Evolutionary conservation across 1,139 yeast species (phyloP), one percentile per base, ranked within the genome.

Genomic region (Debaryomycetaceae sp.): DNA sequence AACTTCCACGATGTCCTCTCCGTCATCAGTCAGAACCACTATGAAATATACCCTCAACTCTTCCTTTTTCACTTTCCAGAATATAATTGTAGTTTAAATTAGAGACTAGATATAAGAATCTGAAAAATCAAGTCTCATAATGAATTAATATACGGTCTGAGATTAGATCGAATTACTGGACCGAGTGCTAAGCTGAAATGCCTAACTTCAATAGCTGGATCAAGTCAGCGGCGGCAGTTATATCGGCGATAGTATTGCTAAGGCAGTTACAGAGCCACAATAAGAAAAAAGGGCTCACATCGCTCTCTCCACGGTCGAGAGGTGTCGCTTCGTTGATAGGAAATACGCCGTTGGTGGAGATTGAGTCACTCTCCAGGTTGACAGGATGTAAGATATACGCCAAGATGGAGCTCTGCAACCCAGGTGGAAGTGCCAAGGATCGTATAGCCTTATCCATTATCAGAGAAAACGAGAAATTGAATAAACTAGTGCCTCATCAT

Each of bases 401-500:
- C 45, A 93, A 93, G 60, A 66, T 91, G 49, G 99, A 93, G 63
- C 68, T 89, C 47, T 69, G 77, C 55, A 93, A 93, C 57, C 98
- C 98, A 0, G 99, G 95, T 20, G 98, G 98, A 0, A 87, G 96
- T 42, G 96, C 97, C 34, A 93, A 93, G 59, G 99, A 93, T 59
- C 72, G 99, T 44, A 96, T 93, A 36, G 99, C 98, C 1, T 72
- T 88, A 42, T 87, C 95, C 1, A 86, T 93, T 53, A 84, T 91
- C 31, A 68, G 80, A 44, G 79, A 78, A 17, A 87, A 87, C 45
- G 97, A 88, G 62, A 45, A 53, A 9, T 51, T 58, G 38, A 95
- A 93, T 0, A 61, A 70, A 11, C 62, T 91, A 37, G 62, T 68
- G 6, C 91, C 90, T 0, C 61, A 80, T 45, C 54, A 65, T 37